Evolutionary conservation across 2,329 filamentous ascomycete species (phyloP), one percentile per base, ranked within the genome.

Genomic region (Metarhizium sp.): DNA sequence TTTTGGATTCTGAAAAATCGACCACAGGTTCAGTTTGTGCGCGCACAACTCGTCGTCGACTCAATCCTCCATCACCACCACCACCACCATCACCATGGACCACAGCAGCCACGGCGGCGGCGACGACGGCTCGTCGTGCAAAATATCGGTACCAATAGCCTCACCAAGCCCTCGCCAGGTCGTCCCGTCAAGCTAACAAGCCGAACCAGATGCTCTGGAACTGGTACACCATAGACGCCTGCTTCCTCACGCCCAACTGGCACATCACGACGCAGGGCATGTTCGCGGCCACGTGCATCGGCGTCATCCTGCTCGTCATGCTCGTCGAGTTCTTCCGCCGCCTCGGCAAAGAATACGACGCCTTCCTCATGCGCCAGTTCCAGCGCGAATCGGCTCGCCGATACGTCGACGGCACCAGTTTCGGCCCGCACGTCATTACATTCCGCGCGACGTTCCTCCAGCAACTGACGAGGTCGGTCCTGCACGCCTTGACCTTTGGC

Each of bases 261-360:
- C 85, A 85, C 64, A 82, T 92, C 66, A 82, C 73, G n/a, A 86
- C 82, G 46, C 70, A 70, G 4, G 84, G 80, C 68, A 87, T 87
- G 78, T 92, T 94, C 68, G 88, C 86, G 38, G 88, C 85, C 36
- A 87, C 84, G 43, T 92, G 89, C 71, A 84, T 94, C 63, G 88
- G 87, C 57, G 83, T 90, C 18, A 75, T 90, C 53, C 73, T 86
- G 4, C 82, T 94, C 38, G 86, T 88, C 58, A 77, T 92, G 48
- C 66, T 74, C 3, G 83, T 94, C 60, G 88, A 94, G 65, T 75
- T 85, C 58, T 76, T 91, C 29, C 86, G 88, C 30, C 84, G 88
- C n/a, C 62, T 80, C 20, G 78, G 80, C 59, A 84, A 85, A 59
- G 87, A 90, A 67, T 91, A 87, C 67, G 88, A 92, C 66, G 76